Percentiles rank a stretch among this genome's conserved stretches.
These are phyloP conservation scores for Colletotrichum musae DNA, from an alignment of 2,329 filamentous ascomycete species.

Conservation along the genomic window DNA sequence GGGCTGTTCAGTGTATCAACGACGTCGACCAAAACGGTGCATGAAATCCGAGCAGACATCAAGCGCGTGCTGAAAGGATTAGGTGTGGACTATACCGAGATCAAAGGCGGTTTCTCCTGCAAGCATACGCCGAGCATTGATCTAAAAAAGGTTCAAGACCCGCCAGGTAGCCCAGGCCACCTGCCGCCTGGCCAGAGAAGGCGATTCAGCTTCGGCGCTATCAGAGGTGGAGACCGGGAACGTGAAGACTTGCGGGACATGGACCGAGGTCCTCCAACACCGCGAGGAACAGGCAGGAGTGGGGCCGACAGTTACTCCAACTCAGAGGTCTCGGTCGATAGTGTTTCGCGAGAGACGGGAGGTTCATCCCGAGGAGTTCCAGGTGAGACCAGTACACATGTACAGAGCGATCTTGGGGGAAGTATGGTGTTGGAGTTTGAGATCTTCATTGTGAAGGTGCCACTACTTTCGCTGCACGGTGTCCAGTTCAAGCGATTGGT, in stretches of 20 bases:
- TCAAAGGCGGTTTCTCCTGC: slow-evolving; percentile 94
- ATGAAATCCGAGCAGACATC: slow-evolving; percentile 89
- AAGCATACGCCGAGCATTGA: slow-evolving; percentile 92
- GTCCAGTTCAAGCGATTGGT: slow-evolving; percentile 98
- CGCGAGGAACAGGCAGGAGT: slow-evolving; percentile 60
- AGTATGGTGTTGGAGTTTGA: slow-evolving; percentile 92
- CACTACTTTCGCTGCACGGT: slow-evolving; percentile 90
- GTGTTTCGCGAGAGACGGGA: slow-evolving; percentile 69
- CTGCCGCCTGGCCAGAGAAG: slow-evolving; percentile 73
- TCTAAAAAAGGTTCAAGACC: slow-evolving; percentile 79
- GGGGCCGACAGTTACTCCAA: slow-evolving; percentile 84
- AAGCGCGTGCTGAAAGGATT: slow-evolving; percentile 90
- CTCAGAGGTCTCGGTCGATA: slow-evolving; percentile 89
- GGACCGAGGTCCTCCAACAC: slow-evolving; percentile 55
- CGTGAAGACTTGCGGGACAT: slow-evolving; percentile 80
- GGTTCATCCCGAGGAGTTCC: slow-evolving; percentile 71
- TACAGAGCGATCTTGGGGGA: slow-evolving; percentile 89
- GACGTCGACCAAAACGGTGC: slow-evolving; percentile 90
- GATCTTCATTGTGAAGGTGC: slow-evolving; percentile 98
- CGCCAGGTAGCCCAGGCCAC: slow-evolving; percentile 70
- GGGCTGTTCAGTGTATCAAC: slow-evolving; percentile 98
- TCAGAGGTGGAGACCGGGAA: slow-evolving; percentile 72
- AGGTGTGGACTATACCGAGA: slow-evolving; percentile 91
- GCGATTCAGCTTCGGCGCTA: slow-evolving; percentile 87
- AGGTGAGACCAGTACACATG: slow-evolving; percentile 92